Evolutionary conservation across 169 alveolate genomes (phyloP).

Genomic region (Plasmodium inui): DNA sequence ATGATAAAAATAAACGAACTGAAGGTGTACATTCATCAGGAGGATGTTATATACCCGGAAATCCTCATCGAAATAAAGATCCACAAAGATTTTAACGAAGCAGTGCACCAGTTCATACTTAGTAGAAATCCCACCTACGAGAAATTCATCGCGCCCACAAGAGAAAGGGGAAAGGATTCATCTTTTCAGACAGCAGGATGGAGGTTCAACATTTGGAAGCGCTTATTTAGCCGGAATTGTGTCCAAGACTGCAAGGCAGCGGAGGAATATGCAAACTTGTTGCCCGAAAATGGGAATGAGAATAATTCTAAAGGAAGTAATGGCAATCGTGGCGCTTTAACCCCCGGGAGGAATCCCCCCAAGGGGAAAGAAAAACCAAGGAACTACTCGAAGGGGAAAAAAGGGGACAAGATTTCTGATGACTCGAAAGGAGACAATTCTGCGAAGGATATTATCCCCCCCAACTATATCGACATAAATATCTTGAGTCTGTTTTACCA

Average conservation of each 20-base stretch:
- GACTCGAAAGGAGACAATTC: background rate
- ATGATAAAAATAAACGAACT: conserved; percentile 58
- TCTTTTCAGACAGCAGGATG: background rate
- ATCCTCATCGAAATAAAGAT: conserved; percentile 48
- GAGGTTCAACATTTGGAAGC: conserved; percentile 8
- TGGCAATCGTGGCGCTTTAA: background rate
- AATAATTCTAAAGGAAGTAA: background rate
- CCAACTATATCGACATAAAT: conserved; percentile 32
- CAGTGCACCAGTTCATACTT: conserved; percentile 32
- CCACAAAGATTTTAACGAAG: conserved; percentile 37
- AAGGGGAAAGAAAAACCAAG: background rate
- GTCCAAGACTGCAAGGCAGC: background rate
- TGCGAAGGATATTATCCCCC: background rate
- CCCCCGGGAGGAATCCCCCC: background rate
- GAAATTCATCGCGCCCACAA: background rate
- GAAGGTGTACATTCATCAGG: conserved; percentile 42
- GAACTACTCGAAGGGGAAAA: background rate
- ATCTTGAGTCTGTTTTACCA: conserved; percentile 53
- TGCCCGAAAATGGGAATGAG: background rate
- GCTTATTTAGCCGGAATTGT: background rate
- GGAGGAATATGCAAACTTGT: conserved; percentile 13
- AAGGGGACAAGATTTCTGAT: background rate
- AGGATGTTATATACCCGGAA: conserved; percentile 52
- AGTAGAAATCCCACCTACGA: background rate
- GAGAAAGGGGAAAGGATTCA: conserved; percentile 3